Evolutionary conservation across 805 yeast genomes (phyloP).

Genomic region (Candida vartiovaarae): DNA sequence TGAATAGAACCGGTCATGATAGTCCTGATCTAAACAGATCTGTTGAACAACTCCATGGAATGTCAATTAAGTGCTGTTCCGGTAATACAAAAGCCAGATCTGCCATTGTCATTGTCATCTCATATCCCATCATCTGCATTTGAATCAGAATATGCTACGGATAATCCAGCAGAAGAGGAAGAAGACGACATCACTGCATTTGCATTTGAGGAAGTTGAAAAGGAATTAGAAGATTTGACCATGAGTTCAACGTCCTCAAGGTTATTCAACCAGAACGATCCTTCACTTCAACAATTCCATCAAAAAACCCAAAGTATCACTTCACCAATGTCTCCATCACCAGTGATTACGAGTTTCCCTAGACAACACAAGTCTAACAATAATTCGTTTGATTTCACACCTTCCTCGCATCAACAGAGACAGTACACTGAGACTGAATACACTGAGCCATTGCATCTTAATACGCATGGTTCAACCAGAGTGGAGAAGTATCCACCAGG

Average conservation of each 20-base stretch:
- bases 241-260: slow-evolving; percentile 4
- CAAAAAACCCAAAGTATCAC: too few species aligned
- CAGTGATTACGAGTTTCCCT: not conserved
- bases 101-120: too few species aligned
- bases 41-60: not conserved
- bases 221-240: slow-evolving; percentile 13
- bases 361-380: not conserved
- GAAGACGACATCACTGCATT: slow-evolving; percentile 4
- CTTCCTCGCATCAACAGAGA: not conserved
- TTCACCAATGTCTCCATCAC: not conserved
- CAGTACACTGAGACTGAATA: not conserved
- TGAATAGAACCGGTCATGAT: not conserved
- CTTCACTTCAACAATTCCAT: not conserved
- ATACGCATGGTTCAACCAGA: not conserved
- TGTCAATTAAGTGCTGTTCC: too few species aligned
- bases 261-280: not conserved
- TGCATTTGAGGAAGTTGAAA: slow-evolving; percentile 15
- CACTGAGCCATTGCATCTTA: not conserved
- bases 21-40: not conserved
- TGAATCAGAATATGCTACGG: too few species aligned
- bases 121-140: too few species aligned
- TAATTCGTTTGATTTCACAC: slow-evolving; percentile 7
- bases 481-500: slow-evolving; percentile 42
- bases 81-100: too few species aligned
- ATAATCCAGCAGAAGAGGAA: too few species aligned